Percentiles rank a stretch among this genome's conserved stretches.
These are phyloP conservation scores for Pythium rhizo-oryzae DNA, from an alignment of 352 stramenopile species.

Conservation along the genomic window DNA sequence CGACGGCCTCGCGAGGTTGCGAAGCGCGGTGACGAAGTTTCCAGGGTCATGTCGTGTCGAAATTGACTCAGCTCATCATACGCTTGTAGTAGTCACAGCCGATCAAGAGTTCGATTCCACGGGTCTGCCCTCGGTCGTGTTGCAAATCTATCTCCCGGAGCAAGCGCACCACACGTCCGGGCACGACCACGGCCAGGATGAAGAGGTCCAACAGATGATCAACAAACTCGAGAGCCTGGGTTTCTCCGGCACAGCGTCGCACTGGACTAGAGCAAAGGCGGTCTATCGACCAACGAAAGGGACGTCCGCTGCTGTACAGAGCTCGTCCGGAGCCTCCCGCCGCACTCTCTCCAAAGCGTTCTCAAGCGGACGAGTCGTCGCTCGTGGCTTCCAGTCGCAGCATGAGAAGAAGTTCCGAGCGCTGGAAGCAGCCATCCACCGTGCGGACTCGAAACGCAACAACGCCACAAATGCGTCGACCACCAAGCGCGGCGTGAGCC, in stretches of 20 bases:
- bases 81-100: slow-evolving; percentile 24
- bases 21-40: slow-evolving; percentile 36
- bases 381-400: slow-evolving; percentile 22
- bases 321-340: background rate
- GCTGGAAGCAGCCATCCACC: slow-evolving; percentile 40
- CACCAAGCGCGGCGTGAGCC: slow-evolving; percentile 5
- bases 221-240: slow-evolving; percentile 18
- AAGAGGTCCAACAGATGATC: slow-evolving; percentile 16
- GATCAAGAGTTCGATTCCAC: slow-evolving; percentile 26
- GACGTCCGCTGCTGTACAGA: background rate
- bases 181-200: background rate
- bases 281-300: slow-evolving; percentile 10
- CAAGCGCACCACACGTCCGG: background rate
- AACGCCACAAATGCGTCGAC: background rate
- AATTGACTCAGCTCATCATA: slow-evolving; percentile 17
- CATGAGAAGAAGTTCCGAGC: slow-evolving; percentile 46
- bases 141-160: slow-evolving; percentile 16
- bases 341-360: slow-evolving; percentile 4
- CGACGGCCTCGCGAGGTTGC: slow-evolving; percentile 36
- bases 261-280: slow-evolving; percentile 6
- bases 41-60: slow-evolving; percentile 36
- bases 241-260: background rate
- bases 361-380: slow-evolving; percentile 7
- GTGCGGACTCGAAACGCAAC: background rate
- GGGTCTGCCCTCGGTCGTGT: slow-evolving; percentile 19